These are phyloP conservation scores for Boletus calvinii DNA, from an alignment of 1,284 basidiomycete species.

Conservation along the genomic window DNA sequence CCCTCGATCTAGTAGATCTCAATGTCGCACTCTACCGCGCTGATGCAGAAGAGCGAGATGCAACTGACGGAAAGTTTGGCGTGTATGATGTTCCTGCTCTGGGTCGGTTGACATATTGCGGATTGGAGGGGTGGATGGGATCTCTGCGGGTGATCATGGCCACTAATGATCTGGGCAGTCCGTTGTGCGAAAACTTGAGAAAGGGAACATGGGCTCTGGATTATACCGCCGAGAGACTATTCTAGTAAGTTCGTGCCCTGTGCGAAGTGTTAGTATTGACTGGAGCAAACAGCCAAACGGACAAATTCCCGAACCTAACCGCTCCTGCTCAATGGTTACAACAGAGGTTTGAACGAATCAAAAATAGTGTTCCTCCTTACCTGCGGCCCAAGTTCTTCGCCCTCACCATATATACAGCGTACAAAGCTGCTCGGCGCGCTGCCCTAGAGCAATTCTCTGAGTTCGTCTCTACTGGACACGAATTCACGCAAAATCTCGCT, in stretches of 20 bases:
- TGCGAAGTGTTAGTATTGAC: not conserved
- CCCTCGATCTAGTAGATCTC: slow-evolving; percentile 83
- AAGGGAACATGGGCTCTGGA: slow-evolving; percentile 89
- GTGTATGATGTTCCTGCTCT: slow-evolving; percentile 76
- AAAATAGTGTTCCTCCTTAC: slow-evolving; percentile 73
- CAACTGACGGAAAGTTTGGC: slow-evolving; percentile 71
- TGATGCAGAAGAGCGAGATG: slow-evolving; percentile 89
- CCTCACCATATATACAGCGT: slow-evolving; percentile 83
- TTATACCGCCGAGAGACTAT: slow-evolving; percentile 73
- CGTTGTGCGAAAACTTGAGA: slow-evolving; percentile 83
- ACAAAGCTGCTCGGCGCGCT: slow-evolving; percentile 81
- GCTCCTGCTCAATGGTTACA: slow-evolving; percentile 81
- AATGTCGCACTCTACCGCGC: slow-evolving; percentile 83
- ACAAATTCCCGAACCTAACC: slow-evolving; percentile 63
- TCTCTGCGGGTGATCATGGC: slow-evolving; percentile 79
- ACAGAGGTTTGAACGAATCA: slow-evolving; percentile 79
- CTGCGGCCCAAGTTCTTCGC: slow-evolving; percentile 94
- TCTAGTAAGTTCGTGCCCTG: slow-evolving; percentile 52
- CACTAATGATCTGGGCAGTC: slow-evolving; percentile 89
- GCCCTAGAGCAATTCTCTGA: slow-evolving; percentile 86
- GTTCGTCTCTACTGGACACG: slow-evolving; percentile 79
- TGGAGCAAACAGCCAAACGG: slow-evolving; percentile 55
- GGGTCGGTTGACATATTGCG: slow-evolving; percentile 82
- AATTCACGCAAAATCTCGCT: slow-evolving; percentile 88
- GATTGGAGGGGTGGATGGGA: slow-evolving; percentile 95